Conservation (phyloP, 2,329 filamentous ascomycete genomes). For the Colletotrichum paranaense region DNA sequence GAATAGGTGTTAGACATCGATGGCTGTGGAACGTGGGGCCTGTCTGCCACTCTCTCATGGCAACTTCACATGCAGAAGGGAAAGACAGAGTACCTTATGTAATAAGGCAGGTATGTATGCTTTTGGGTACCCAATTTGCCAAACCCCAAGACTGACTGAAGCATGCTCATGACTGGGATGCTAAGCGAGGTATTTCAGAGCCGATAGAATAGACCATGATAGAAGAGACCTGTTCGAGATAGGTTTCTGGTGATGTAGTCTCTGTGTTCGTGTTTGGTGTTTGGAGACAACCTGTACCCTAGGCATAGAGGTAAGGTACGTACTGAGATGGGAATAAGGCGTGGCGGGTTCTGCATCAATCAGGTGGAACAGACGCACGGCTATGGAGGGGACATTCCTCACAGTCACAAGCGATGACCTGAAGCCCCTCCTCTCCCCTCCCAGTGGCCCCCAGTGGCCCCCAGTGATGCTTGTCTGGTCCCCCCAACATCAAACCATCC, state of each 20-base stretch:
- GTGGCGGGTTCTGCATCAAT: constrained; percentile 25
- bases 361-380: constrained; percentile 27
- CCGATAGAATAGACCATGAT: not conserved
- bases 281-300: not conserved
- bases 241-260: not conserved
- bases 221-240: not conserved
- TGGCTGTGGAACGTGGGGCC: too few relatives aligned
- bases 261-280: not conserved
- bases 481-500: not conserved
- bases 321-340: not conserved
- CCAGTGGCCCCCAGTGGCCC: not conserved
- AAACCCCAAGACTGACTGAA: not conserved
- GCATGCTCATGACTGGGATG: not conserved
- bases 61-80: not conserved
- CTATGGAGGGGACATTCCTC: not conserved
- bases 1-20: too few relatives aligned
- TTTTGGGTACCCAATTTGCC: too few relatives aligned
- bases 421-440: not conserved
- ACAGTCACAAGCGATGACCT: constrained; percentile 7
- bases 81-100: not conserved
- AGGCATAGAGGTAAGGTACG: not conserved
- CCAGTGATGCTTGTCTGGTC: too few relatives aligned
- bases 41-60: not conserved
- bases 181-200: not conserved
- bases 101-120: too few relatives aligned